These are phyloP conservation scores for Phytopythium ostracodes DNA, from an alignment of 352 stramenopile genomes.

Conservation along the genomic window DNA sequence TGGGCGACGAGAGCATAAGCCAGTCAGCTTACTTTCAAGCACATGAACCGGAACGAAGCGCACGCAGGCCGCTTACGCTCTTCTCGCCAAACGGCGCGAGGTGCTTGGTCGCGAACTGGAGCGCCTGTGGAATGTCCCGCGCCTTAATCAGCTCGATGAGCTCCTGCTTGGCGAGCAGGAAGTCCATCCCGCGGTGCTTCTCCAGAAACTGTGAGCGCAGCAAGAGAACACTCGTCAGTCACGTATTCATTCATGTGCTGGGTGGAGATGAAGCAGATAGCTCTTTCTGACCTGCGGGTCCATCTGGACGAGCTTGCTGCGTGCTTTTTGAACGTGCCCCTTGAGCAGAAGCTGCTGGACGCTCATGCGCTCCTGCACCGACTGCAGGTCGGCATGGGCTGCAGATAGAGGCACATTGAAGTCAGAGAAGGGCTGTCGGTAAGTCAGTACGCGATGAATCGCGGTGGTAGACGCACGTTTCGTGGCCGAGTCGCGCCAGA, in stretches of 20 bases:
- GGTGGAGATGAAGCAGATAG: not conserved
- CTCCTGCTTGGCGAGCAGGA: slow-evolving; percentile 77
- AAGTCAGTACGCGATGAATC: not conserved
- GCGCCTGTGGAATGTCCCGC: slow-evolving; percentile 53
- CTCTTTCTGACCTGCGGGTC: slow-evolving; percentile 28
- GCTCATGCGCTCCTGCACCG: slow-evolving; percentile 66
- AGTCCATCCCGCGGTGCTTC: slow-evolving; percentile 58
- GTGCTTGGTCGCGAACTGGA: slow-evolving; percentile 68
- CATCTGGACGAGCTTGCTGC: slow-evolving; percentile 47
- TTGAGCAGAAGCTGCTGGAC: slow-evolving; percentile 65
- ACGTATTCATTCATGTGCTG: too few relatives aligned
- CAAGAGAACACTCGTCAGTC: not conserved
- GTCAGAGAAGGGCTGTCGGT: not conserved
- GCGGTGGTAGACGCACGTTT: slow-evolving; percentile 39
- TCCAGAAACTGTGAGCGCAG: slow-evolving; percentile 41
- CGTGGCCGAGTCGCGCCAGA: slow-evolving; percentile 64
- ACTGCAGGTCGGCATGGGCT: slow-evolving; percentile 74
- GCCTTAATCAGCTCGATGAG: slow-evolving; percentile 77
- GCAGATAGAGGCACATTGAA: not conserved
- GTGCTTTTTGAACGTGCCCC: slow-evolving; percentile 55
- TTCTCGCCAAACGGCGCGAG: slow-evolving; percentile 72
- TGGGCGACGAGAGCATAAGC: slow-evolving; percentile 12
- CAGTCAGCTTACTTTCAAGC: not conserved
- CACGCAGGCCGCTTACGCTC: slow-evolving; percentile 35
- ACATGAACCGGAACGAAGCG: not conserved